phyloP scores from a whole-genome alignment of 176 grass and related monocot species.

The Rhynchospora tenuis region DNA sequence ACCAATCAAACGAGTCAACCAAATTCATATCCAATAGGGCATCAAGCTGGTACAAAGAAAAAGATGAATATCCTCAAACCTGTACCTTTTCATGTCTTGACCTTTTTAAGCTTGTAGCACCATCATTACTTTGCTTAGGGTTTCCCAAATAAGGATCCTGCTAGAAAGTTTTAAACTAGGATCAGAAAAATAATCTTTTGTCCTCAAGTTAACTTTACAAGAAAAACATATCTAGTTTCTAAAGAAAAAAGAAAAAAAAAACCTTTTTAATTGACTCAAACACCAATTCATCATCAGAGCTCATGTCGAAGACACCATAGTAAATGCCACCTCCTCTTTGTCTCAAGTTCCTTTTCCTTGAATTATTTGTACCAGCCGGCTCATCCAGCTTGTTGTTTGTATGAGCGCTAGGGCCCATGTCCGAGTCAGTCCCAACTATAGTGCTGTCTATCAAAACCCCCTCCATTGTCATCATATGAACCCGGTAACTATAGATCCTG shows the following conservation, averaged over 20 bases:
- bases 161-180: slow-evolving; percentile 4
- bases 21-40: neutral
- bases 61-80: slow-evolving; percentile 1
- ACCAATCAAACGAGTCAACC: neutral
- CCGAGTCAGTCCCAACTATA: neutral
- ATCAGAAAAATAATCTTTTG: slow-evolving; percentile 4
- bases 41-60: neutral
- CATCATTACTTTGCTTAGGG: slow-evolving; percentile 24
- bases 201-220: neutral
- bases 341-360: slow-evolving; percentile 26
- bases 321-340: slow-evolving; percentile 19
- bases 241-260: neutral
- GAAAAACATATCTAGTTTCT: neutral
- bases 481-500: neutral
- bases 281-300: slow-evolving; percentile 41
- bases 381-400: neutral
- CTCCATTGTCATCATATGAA: neutral
- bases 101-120: slow-evolving; percentile 20
- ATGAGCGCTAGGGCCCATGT: neutral
- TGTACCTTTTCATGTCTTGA: slow-evolving; percentile 27
- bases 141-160: slow-evolving; percentile 13
- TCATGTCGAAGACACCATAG: slow-evolving; percentile 33
- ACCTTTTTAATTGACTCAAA: slow-evolving; percentile 23
- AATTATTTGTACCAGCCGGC: slow-evolving; percentile 1
- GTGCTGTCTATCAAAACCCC: neutral